phyloP scores from a whole-genome alignment of 768 basidiomycete species.

The Phaffia tasmanica region DNA sequence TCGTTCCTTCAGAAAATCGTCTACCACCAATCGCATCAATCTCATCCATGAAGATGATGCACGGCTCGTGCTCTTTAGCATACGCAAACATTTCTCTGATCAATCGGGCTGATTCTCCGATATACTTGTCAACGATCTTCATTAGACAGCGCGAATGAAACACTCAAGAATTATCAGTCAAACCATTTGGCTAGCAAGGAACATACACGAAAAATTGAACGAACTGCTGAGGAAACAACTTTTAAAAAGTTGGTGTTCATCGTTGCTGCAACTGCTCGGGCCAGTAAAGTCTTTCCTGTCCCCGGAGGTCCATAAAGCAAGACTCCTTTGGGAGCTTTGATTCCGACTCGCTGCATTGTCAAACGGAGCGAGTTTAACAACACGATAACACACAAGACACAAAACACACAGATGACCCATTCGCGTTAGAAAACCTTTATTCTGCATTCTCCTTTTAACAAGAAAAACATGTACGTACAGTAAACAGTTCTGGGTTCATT shows the following conservation, averaged over 20 bases:
- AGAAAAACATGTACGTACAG: conserved; percentile 3
- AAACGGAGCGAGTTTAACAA: background rate
- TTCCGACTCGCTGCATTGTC: conserved; percentile 62
- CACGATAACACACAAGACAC: background rate
- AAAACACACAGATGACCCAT: background rate
- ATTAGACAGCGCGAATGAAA: background rate
- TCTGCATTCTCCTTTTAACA: background rate
- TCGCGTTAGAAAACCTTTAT: background rate
- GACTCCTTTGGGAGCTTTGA: conserved; percentile 91
- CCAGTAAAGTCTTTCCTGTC: conserved; percentile 90
- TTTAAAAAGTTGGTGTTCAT: conserved; percentile 94
- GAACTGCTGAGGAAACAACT: conserved; percentile 94
- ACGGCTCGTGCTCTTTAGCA: conserved; percentile 93
- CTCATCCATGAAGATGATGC: conserved; percentile 89
- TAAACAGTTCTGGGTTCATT: conserved; percentile 84
- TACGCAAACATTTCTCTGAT: conserved; percentile 99
- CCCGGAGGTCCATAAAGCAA: conserved; percentile 93
- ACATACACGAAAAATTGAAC: conserved; percentile 39
- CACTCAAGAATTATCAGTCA: background rate
- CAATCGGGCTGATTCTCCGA: conserved; percentile 91
- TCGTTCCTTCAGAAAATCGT: conserved; percentile 85
- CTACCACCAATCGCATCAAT: conserved; percentile 89
- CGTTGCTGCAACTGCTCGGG: conserved; percentile 89
- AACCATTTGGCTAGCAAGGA: background rate
- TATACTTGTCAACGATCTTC: conserved; percentile 56